phyloP scores from a whole-genome alignment of 2,329 filamentous ascomycete species.

The Myrmaecium sp. region DNA sequence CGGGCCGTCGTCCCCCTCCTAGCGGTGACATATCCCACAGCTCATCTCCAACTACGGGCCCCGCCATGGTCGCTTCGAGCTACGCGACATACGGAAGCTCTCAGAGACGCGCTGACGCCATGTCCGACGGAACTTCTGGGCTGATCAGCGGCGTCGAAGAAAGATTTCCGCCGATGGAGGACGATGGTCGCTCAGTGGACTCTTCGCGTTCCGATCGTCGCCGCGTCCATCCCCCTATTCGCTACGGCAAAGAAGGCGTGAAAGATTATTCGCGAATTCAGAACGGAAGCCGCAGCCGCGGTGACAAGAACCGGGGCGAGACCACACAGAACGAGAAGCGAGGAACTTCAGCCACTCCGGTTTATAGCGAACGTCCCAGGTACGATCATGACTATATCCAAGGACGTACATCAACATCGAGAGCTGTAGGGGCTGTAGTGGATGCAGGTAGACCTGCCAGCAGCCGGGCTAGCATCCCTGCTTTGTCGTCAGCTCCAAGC shows the following conservation, averaged over 20 bases:
- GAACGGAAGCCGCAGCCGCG: slow-evolving; percentile 16
- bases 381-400: slow-evolving; percentile 14
- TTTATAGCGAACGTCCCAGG: too few relatives aligned
- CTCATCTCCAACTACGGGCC: slow-evolving; percentile 4
- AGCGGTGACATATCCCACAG: slow-evolving; percentile 7
- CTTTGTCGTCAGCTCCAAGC: slow-evolving; percentile 19
- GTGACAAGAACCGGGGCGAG: slow-evolving; percentile 14
- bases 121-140: slow-evolving; percentile 3
- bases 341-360: too few relatives aligned
- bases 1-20: slow-evolving; percentile 7
- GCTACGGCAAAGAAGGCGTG: slow-evolving; percentile 13
- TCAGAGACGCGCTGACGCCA: slow-evolving; percentile 3
- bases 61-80: slow-evolving; percentile 3
- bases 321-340: too few relatives aligned
- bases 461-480: slow-evolving; percentile 13
- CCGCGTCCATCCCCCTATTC: slow-evolving; percentile 15
- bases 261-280: too few relatives aligned
- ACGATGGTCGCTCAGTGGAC: slow-evolving; percentile 4
- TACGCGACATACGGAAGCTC: too few relatives aligned
- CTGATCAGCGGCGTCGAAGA: slow-evolving; percentile 3
- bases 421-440: slow-evolving; percentile 11
- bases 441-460: slow-evolving; percentile 11
- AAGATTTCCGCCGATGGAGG: too few relatives aligned
- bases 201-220: slow-evolving; percentile 3
- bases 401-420: too few relatives aligned